A percentile compares a stretch with the other conserved stretches of the same genome.
phyloP scores from a whole-genome alignment of 371 early-diverging fungal species.

The Rhizopus microsporus region DNA sequence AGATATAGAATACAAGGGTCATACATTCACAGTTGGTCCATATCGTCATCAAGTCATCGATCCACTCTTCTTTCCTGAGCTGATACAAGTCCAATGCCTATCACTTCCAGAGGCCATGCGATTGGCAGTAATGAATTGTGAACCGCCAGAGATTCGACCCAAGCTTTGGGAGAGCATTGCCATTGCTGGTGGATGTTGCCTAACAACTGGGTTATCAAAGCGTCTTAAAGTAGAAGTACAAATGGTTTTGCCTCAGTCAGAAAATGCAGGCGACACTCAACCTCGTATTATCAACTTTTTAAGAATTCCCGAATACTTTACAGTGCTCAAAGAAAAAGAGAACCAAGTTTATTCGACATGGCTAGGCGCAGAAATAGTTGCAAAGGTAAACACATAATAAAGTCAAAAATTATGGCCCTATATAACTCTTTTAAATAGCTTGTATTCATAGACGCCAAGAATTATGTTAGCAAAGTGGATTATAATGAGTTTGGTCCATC shows the following conservation, averaged over 20 bases:
- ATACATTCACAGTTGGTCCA: constrained; percentile 60
- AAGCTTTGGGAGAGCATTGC: constrained; percentile 82
- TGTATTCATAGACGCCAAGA: constrained; percentile 68
- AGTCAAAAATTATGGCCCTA: constrained; percentile 7
- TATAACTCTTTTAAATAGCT: constrained; percentile 40
- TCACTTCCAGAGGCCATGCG: constrained; percentile 67
- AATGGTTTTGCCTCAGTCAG: constrained; percentile 62
- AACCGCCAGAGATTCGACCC: constrained; percentile 74
- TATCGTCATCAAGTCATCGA: constrained; percentile 63
- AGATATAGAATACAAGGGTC: constrained; percentile 23
- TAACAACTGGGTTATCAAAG: constrained; percentile 31
- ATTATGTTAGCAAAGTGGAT: constrained; percentile 79
- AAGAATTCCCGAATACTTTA: constrained; percentile 79
- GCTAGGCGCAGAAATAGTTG: constrained; percentile 78
- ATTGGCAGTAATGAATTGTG: constrained; percentile 65
- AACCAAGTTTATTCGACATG: constrained; percentile 62
- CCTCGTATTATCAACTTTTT: constrained; percentile 70
- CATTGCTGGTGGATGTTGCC: constrained; percentile 68
- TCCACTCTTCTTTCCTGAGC: constrained; percentile 64
- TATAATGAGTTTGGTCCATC: constrained; percentile 81
- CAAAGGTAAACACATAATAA: constrained; percentile 61
- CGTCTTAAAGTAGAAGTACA: constrained; percentile 66
- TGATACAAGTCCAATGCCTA: constrained; percentile 44
- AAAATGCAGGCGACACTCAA: constrained; percentile 79
- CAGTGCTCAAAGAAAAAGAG: constrained; percentile 65